Percentiles rank a stretch among this genome's conserved stretches.
These are phyloP conservation scores for Pseudodiploospora longispora DNA, from an alignment of 2,329 filamentous ascomycete species.

Conservation along the genomic window DNA sequence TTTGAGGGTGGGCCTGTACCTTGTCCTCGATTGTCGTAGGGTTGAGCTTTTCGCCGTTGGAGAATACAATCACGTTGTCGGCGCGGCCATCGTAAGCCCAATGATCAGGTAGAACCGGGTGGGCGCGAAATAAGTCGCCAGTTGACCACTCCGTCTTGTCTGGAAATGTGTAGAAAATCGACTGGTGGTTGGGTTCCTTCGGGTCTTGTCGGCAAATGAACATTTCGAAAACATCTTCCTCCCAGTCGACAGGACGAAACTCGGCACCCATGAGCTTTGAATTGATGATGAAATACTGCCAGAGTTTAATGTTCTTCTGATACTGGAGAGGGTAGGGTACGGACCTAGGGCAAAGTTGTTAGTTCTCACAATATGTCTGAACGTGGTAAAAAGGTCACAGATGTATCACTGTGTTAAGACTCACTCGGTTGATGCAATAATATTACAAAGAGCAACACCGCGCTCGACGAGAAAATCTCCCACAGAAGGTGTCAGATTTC, in stretches of 20 bases:
- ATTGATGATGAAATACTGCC: constrained; percentile 37
- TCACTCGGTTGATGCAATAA: constrained; percentile 36
- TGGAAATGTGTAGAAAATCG: constrained; percentile 28
- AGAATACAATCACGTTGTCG: constrained; percentile 34
- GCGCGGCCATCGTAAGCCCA: constrained; percentile 29
- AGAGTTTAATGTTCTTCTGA: constrained; percentile 25
- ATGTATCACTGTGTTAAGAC: constrained; percentile 2
- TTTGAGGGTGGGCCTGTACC: constrained; percentile 18
- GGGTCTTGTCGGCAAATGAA: constrained; percentile 29
- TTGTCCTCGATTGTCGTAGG: constrained; percentile 27
- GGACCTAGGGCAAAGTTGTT: constrained; percentile 17
- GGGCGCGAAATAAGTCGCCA: constrained; percentile 27
- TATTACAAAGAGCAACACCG: constrained; percentile 27
- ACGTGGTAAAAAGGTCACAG: neutral
- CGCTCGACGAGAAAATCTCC: constrained; percentile 29
- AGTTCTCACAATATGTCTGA: neutral
- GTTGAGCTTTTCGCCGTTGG: constrained; percentile 35
- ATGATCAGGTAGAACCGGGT: constrained; percentile 22
- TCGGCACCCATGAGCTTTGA: constrained; percentile 32
- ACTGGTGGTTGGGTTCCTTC: constrained; percentile 25
- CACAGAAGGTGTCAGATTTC: constrained; percentile 27
- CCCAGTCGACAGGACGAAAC: constrained; percentile 21
- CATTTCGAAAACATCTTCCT: constrained; percentile 17
- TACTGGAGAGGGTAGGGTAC: constrained; percentile 25
- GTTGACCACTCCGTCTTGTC: constrained; percentile 27